phyloP scores from a whole-genome alignment of 306 rosid genomes.

The Clitoria ternatea region DNA sequence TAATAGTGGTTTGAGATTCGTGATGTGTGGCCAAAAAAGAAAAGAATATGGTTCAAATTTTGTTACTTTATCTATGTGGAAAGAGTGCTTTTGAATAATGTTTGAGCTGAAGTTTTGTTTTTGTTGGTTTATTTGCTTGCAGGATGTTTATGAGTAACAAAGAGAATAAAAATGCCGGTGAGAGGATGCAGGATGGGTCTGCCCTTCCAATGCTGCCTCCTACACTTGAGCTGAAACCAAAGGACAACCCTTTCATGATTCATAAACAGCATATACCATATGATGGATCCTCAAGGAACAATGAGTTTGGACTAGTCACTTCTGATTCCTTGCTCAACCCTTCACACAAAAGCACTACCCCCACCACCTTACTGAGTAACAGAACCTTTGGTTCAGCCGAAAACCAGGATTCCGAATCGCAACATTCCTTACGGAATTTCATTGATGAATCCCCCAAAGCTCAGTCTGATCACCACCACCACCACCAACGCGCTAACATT shows the following conservation, averaged over 20 bases:
- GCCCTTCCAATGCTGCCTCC: slow-evolving; percentile 59
- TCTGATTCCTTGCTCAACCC: slow-evolving; percentile 70
- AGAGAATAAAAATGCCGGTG: slow-evolving; percentile 37
- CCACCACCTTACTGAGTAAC: no score
- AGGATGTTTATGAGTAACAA: slow-evolving; percentile 63
- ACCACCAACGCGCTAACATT: slow-evolving; percentile 18
- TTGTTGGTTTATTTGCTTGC: background rate
- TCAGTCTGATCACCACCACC: slow-evolving; percentile 28
- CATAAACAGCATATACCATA: slow-evolving; percentile 47
- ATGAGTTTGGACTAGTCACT: slow-evolving; percentile 63
- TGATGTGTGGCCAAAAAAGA: no score
- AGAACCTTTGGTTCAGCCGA: slow-evolving; percentile 40
- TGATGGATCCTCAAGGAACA: slow-evolving; percentile 48
- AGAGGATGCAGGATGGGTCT: slow-evolving; percentile 44
- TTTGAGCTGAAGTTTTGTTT: background rate
- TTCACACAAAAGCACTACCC: slow-evolving; percentile 55
- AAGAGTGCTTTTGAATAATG: background rate
- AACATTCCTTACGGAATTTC: slow-evolving; percentile 69
- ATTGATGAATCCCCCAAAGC: slow-evolving; percentile 64
- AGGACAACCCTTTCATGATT: slow-evolving; percentile 38
- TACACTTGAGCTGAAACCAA: slow-evolving; percentile 45
- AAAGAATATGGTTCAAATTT: background rate
- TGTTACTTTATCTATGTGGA: background rate
- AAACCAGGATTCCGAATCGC: slow-evolving; percentile 37
- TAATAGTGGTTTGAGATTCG: slow-evolving; percentile 5